These are phyloP conservation scores for Monosporascus sp. DNA, from an alignment of 2,329 filamentous ascomycete genomes.

Conservation along the genomic window DNA sequence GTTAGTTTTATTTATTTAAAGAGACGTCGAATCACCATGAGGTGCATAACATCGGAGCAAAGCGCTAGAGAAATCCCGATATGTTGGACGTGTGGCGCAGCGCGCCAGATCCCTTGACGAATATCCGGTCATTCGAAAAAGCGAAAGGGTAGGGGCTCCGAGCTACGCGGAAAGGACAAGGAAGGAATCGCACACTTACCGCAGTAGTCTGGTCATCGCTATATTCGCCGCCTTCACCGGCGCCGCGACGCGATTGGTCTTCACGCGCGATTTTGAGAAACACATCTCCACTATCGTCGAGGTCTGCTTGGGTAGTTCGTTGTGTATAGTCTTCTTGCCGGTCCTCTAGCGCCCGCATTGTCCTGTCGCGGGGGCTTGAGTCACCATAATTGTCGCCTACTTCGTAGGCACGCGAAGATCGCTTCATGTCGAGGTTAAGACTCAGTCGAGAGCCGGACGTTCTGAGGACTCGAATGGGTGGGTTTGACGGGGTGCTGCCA, in stretches of 20 bases:
- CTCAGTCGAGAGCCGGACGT: slow-evolving; percentile 54
- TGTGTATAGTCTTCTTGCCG: slow-evolving; percentile 31
- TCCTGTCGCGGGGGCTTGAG: slow-evolving; percentile 41
- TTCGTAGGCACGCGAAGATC: slow-evolving; percentile 38
- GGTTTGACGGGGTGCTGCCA: slow-evolving; percentile 31
- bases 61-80: no score
- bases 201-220: slow-evolving; percentile 34
- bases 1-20: slow-evolving; percentile 8
- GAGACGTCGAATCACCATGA: background rate
- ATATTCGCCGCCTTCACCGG: slow-evolving; percentile 28
- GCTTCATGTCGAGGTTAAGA: slow-evolving; percentile 45
- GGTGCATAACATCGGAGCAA: no score
- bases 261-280: slow-evolving; percentile 56
- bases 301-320: slow-evolving; percentile 32
- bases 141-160: no score
- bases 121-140: no score
- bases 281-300: slow-evolving; percentile 52
- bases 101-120: no score
- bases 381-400: slow-evolving; percentile 38
- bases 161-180: no score
- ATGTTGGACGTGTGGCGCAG: no score
- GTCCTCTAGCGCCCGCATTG: slow-evolving; percentile 48
- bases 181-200: slow-evolving; percentile 35
- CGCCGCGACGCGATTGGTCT: slow-evolving; percentile 36
- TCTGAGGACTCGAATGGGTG: slow-evolving; percentile 52